Percentiles rank a stretch among this genome's conserved stretches.
phyloP scores from a whole-genome alignment of 1,139 yeast genomes.

The Lodderomyces elongisporus region DNA sequence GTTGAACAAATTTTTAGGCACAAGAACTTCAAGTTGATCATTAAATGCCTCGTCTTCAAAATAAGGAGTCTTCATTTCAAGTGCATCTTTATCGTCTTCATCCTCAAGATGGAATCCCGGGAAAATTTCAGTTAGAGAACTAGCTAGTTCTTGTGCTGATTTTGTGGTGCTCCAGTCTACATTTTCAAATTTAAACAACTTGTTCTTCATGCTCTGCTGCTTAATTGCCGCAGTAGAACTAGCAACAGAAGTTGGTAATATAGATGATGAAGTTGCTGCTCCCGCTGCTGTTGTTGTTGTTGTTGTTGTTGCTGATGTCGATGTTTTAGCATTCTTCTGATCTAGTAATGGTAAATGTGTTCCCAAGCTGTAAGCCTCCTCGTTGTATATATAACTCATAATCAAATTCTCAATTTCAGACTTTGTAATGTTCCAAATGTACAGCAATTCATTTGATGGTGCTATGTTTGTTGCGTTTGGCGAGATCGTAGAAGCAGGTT shows the following conservation, averaged over 20 bases:
- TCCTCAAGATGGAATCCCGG: conserved; percentile 51
- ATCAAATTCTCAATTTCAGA: conserved; percentile 56
- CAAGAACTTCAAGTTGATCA: conserved; percentile 60
- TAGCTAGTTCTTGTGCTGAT: conserved; percentile 40
- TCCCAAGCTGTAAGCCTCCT: conserved; percentile 2
- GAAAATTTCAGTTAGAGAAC: conserved; percentile 51
- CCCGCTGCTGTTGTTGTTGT: neutral
- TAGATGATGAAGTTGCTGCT: too few species aligned
- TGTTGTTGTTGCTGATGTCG: too few species aligned
- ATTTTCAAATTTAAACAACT: conserved; percentile 46
- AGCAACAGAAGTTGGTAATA: too few species aligned
- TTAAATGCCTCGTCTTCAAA: conserved; percentile 53
- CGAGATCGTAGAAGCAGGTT: conserved; percentile 7
- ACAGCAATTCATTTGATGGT: conserved; percentile 15
- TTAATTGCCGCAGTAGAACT: too few species aligned
- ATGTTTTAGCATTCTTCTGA: neutral
- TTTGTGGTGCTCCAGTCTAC: conserved; percentile 31
- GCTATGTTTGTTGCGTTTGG: conserved; percentile 2
- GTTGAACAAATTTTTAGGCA: conserved; percentile 73
- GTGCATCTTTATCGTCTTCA: conserved; percentile 8
- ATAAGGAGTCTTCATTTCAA: conserved; percentile 38
- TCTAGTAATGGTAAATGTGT: neutral
- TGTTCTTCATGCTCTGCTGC: conserved; percentile 9
- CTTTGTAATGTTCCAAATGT: conserved; percentile 56
- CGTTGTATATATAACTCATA: conserved; percentile 47